Base-by-base conservation (phyloP, 208 protist species). In the Trypanosoma congolense region DNA sequence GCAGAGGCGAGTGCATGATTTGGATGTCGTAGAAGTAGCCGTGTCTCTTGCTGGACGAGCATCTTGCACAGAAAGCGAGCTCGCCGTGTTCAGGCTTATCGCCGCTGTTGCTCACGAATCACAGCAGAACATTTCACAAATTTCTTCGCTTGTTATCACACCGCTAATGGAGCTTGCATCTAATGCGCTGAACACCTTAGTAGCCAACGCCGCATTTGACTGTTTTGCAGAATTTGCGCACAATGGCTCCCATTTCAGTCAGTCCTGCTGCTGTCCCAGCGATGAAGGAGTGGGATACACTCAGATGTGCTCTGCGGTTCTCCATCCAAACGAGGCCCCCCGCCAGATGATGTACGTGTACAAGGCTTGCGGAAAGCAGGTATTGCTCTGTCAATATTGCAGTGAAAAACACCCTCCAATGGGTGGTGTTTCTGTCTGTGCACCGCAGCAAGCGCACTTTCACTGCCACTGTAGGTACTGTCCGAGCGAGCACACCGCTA, bases 1-100 rank as follows among this genome's bases (percentile, higher is more conserved):
- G 25, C 47, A 75, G 31, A 31, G 25, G 12, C 30, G 46, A 21
- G 41, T 87, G 26, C 71, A 86, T 24, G 47, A 83, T 38, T 29
- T 87, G 35, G 83, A 91, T 56, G 74, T 82, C n/a, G 49, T 91
- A 3, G 83, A 91, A 56, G 64, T 87, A 3, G 56, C 76, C 6
- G 65, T 73, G 40, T 73, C 73, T 16, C 56, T 91, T 33, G 62
- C 64, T 21, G 49, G 61, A 4, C 56, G 58, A 29, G 35, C 70
- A 2, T 68, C 56, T n/a, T 61, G 75, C 24, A 72, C 75, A 0
- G 80, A 83, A 52, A 76, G 77, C 51, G 79, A 87, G 56, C 35
- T 83, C 4, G 61, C 76, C 1, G 70, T 74, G 18, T 80, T 74
- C 59, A 66, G 54, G 31, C 43, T 85, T 19, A 65, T 79, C 40